Evolutionary conservation across 345 rosid species (phyloP), one percentile per base, ranked within the genome.

Genomic region (Salix brachista): DNA sequence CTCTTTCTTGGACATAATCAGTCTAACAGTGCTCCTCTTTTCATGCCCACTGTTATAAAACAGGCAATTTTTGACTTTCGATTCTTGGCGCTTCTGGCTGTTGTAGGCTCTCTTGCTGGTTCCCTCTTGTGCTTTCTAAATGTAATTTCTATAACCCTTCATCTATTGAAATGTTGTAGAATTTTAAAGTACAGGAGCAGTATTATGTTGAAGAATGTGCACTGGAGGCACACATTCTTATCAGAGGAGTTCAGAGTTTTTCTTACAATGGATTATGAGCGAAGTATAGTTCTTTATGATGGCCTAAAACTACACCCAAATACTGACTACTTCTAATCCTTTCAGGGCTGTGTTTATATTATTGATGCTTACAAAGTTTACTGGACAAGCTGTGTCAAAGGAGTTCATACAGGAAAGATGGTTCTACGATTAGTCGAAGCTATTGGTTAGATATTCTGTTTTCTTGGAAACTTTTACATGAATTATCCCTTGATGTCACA

Each of bases 61-160:
- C 97, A 95, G 97, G 64, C 77, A 32, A 95, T 95, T 50, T 93
- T 93, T 77, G 91, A 95, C 82, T 95, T 95, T 81, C 96, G 97
- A 10, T 95, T 95, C 90, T 60, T 93, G 74, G 97, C 97, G 2
- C 96, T 93, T 56, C 78, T 90, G 32, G 97, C 97, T 6, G 75
- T 95, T 69, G 97, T 87, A 83, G 91, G 97, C 62, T 95, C 99
- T 2, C 70, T 91, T 77, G 99, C 97, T 44, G 98, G 97, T 75
- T 93, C 97, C 13, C 79, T 95, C 19, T 78, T 95, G 78, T 95
- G 97, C 90, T 93, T 93, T 75, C 89, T 95, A 71, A 95, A 95
- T 88, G 97, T 95, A 90, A 70, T 81, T 71, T 65, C 77, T 73
- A 70, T 0, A 13, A 62, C 61, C 54, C 68, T 69, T 18, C 32